Conservation (phyloP, 2,329 filamentous ascomycete genomes). For the Beauveria sp. region DNA sequence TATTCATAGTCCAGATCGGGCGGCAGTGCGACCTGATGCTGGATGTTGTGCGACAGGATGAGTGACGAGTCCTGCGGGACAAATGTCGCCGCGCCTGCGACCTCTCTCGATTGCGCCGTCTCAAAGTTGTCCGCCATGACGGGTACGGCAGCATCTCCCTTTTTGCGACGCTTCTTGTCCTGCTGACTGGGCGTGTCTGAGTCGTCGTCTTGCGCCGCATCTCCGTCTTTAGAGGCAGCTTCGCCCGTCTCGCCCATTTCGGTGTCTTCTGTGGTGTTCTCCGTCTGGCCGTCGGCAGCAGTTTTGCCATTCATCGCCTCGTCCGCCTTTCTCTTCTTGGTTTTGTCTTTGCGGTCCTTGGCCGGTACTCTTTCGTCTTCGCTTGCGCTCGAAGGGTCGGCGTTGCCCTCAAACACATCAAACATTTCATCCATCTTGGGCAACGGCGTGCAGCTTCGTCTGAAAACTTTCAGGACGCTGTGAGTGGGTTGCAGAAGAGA, state of each 20-base stretch:
- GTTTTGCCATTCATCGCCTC: constrained; percentile 60
- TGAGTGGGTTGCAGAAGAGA: background rate
- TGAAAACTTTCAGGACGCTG: background rate
- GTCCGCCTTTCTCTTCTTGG: constrained; percentile 81
- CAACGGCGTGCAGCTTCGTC: background rate
- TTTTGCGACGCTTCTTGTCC: constrained; percentile 56
- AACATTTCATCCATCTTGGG: constrained; percentile 68
- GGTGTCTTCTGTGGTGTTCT: constrained; percentile 23
- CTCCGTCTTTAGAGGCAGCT: constrained; percentile 27
- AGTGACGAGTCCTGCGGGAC: constrained; percentile 61
- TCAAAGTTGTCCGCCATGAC: constrained; percentile 91
- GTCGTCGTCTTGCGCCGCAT: constrained; percentile 27
- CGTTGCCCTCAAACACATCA: constrained; percentile 67
- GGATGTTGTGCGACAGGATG: constrained; percentile 91
- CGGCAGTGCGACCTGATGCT: constrained; percentile 92
- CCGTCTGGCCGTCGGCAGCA: constrained; percentile 12
- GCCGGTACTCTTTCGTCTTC: constrained; percentile 39
- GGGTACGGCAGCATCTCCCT: constrained; percentile 58
- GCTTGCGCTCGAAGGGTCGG: constrained; percentile 30
- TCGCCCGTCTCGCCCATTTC: constrained; percentile 38
- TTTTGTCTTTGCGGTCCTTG: constrained; percentile 50
- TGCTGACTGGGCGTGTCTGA: constrained; percentile 42
- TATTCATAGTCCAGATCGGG: constrained; percentile 93
- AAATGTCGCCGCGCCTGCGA: constrained; percentile 70
- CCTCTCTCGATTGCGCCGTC: constrained; percentile 86